phyloP scores from a whole-genome alignment of 164 flowering plant species.

The Santalum album region DNA sequence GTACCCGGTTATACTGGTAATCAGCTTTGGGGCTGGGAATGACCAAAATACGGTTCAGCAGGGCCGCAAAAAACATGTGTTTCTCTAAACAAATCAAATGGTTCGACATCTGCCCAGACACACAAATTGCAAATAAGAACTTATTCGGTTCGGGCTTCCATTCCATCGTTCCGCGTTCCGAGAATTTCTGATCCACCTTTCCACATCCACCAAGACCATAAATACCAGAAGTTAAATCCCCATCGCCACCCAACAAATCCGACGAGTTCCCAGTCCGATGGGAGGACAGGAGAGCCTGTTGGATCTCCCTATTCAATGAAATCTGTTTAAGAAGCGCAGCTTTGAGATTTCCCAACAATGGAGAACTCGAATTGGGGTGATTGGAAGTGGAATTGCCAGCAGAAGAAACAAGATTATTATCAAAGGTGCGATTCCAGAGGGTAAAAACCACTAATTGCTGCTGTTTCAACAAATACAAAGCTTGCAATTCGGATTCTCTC shows the following conservation, averaged over 20 bases:
- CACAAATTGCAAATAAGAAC: constrained; percentile 71
- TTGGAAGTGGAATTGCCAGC: constrained; percentile 5
- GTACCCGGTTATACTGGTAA: constrained; percentile 58
- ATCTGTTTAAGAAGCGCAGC: constrained; percentile 50
- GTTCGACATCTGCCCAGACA: constrained; percentile 98
- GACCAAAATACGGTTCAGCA: constrained; percentile 63
- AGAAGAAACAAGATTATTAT: not conserved
- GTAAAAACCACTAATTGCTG: constrained; percentile 59
- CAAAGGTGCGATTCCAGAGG: constrained; percentile 48
- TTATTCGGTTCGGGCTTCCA: constrained; percentile 71
- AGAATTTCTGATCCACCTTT: constrained; percentile 33
- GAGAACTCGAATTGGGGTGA: not conserved
- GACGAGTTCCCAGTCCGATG: constrained; percentile 39
- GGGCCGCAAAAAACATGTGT: constrained; percentile 95
- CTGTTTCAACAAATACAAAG: constrained; percentile 52
- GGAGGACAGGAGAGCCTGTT: constrained; percentile 50
- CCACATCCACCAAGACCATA: constrained; percentile 30
- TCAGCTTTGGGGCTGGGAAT: constrained; percentile 80
- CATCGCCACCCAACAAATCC: constrained; percentile 16
- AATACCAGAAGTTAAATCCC: constrained; percentile 13
- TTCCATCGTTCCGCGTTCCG: constrained; percentile 52
- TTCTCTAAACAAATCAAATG: constrained; percentile 93
- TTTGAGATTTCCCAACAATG: constrained; percentile 25
- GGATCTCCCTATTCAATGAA: constrained; percentile 57
- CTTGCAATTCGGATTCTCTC: constrained; percentile 72